Conservation (phyloP, 192 early-diverging fungal species). For the Geranomyces michiganensis region DNA sequence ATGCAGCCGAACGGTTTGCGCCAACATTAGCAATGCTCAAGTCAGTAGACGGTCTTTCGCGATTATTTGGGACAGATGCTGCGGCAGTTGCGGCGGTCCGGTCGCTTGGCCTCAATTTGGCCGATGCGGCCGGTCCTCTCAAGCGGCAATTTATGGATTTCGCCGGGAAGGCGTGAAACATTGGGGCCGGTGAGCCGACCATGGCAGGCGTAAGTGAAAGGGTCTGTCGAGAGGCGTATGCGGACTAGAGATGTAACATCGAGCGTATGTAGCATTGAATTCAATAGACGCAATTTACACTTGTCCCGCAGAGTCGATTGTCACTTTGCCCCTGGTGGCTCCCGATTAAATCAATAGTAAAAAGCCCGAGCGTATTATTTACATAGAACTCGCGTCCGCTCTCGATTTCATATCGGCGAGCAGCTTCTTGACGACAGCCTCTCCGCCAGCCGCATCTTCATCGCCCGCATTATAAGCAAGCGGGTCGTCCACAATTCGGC, state of each 20-base stretch:
- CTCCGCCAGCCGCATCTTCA: conserved; percentile 11
- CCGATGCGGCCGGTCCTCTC: conserved; percentile 66
- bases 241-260: too few relatives aligned
- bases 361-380: too few relatives aligned
- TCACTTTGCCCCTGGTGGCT: too few relatives aligned
- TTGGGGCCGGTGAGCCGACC: too few relatives aligned
- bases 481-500: conserved; percentile 30
- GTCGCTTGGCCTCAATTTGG: conserved; percentile 70
- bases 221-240: too few relatives aligned
- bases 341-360: too few relatives aligned
- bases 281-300: too few relatives aligned
- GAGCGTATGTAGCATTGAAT: too few relatives aligned
- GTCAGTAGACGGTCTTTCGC: conserved; percentile 78
- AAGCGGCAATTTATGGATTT: conserved; percentile 46
- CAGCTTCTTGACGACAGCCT: conserved; percentile 18
- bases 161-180: neutral
- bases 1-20: conserved; percentile 80
- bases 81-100: conserved; percentile 67
- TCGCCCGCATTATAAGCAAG: conserved; percentile 7
- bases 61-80: conserved; percentile 72
- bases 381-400: neutral
- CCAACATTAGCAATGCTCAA: conserved; percentile 85
- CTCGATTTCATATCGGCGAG: conserved; percentile 18
- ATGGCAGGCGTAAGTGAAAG: too few relatives aligned
- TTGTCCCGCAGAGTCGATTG: too few relatives aligned